Conservation (phyloP, 208 protist genomes). For the Jaenimonas drosophilae region DNA sequence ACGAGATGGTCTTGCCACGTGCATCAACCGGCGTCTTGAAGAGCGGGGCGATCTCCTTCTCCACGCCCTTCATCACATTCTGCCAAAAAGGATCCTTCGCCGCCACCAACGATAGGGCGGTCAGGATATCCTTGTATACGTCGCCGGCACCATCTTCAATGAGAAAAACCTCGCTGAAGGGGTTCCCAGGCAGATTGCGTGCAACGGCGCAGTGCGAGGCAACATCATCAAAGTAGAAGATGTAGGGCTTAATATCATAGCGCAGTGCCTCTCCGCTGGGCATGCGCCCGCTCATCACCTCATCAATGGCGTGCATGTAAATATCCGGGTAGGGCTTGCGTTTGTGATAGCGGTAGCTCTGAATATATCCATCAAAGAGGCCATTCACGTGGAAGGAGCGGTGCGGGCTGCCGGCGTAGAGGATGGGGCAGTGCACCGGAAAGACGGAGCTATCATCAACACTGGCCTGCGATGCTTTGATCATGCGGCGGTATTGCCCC, state of each 20-base stretch:
- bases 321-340: constrained; percentile 78
- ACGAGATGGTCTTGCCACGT: constrained; percentile 35
- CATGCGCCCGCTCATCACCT: constrained; percentile 28
- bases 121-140: constrained; percentile 55
- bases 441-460: constrained; percentile 31
- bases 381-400: constrained; percentile 49
- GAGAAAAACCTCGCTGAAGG: constrained; percentile 55
- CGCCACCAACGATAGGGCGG: constrained; percentile 38
- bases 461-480: constrained; percentile 18
- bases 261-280: constrained; percentile 47
- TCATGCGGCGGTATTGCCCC: constrained; percentile 67
- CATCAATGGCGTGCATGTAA: constrained; percentile 48
- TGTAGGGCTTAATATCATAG: constrained; percentile 55
- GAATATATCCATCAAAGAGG: constrained; percentile 66
- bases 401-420: constrained; percentile 25
- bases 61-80: constrained; percentile 32
- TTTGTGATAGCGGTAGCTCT: constrained; percentile 62
- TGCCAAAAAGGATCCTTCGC: constrained; percentile 59
- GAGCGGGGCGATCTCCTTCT: constrained; percentile 55
- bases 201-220: constrained; percentile 53
- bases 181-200: constrained; percentile 29
- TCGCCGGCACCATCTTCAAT: constrained; percentile 58
- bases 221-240: constrained; percentile 74
- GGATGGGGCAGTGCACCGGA: constrained; percentile 39
- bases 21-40: constrained; percentile 26